A percentile compares a stretch with the other conserved stretches of the same genome.
phyloP scores from a whole-genome alignment of 768 basidiomycete species.

The Coprinellus micaceus region DNA sequence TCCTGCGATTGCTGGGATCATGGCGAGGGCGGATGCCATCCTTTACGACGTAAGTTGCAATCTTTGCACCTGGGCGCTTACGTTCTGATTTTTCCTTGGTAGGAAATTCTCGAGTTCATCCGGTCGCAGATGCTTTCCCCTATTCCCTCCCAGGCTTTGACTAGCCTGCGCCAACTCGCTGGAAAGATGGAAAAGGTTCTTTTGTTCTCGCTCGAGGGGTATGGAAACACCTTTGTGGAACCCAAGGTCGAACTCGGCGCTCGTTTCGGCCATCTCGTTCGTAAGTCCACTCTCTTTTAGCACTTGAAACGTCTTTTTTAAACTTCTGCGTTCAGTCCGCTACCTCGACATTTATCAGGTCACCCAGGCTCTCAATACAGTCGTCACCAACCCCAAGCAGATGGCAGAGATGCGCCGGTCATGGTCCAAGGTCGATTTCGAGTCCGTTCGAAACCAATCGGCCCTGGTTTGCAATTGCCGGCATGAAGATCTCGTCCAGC shows the following conservation, averaged over 20 bases:
- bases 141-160: constrained; percentile 62
- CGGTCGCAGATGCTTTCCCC: constrained; percentile 81
- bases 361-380: constrained; percentile 84
- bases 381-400: constrained; percentile 83
- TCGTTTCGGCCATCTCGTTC: constrained; percentile 85
- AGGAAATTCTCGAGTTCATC: constrained; percentile 87
- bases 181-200: constrained; percentile 92
- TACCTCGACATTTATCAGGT: constrained; percentile 92
- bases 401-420: constrained; percentile 82
- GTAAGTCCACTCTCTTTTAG: constrained; percentile 44
- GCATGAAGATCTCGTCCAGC: constrained; percentile 82
- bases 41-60: constrained; percentile 77
- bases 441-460: constrained; percentile 89
- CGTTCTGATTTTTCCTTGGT: constrained; percentile 17
- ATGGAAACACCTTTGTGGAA: constrained; percentile 86
- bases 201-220: constrained; percentile 73
- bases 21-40: constrained; percentile 88
- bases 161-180: constrained; percentile 74
- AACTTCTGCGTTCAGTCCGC: constrained; percentile 52
- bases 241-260: constrained; percentile 90
- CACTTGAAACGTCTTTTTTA: constrained; percentile 8
- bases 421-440: constrained; percentile 87
- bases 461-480: constrained; percentile 91
- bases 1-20: constrained; percentile 80
- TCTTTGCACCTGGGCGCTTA: background rate